A percentile compares a stretch with the other conserved stretches of the same genome.
These are phyloP conservation scores for Suillus subalutaceus DNA, from an alignment of 768 basidiomycete genomes.

Conservation along the genomic window DNA sequence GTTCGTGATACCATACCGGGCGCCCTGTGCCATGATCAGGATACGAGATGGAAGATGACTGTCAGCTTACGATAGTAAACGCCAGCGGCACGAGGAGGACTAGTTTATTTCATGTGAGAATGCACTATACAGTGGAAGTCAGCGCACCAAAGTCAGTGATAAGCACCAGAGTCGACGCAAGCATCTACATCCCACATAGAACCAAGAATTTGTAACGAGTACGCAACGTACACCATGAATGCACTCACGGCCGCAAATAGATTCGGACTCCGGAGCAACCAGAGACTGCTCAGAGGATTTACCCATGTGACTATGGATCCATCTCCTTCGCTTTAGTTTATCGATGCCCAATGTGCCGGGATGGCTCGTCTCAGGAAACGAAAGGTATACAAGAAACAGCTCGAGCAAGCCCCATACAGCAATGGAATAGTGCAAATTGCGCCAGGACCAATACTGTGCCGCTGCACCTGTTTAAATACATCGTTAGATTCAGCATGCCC, in stretches of 20 bases:
- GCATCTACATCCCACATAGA: background rate
- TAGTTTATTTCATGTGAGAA: conserved; percentile 26
- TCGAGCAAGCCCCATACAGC: conserved; percentile 43
- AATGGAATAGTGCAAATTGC: conserved; percentile 54
- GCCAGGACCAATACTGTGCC: conserved; percentile 69
- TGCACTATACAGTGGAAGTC: conserved; percentile 22
- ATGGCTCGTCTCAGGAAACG: conserved; percentile 71
- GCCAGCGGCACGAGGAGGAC: conserved; percentile 56
- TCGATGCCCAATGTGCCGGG: conserved; percentile 60
- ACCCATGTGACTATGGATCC: conserved; percentile 42
- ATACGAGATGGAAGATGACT: background rate
- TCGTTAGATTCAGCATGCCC: background rate
- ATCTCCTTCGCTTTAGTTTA: conserved; percentile 34
- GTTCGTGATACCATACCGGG: conserved; percentile 57
- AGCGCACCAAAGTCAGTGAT: background rate
- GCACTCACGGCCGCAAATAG: conserved; percentile 53
- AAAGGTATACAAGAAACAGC: conserved; percentile 42
- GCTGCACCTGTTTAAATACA: conserved; percentile 39
- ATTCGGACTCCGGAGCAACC: conserved; percentile 61
- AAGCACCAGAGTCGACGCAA: conserved; percentile 1
- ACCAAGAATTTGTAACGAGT: background rate
- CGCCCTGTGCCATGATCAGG: conserved; percentile 41
- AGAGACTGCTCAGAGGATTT: conserved; percentile 59
- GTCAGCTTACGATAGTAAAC: conserved; percentile 55
- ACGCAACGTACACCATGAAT: background rate